Evolutionary conservation across 129 eudicot species (phyloP).

Genomic region (Centrapalus pauciflorus): DNA sequence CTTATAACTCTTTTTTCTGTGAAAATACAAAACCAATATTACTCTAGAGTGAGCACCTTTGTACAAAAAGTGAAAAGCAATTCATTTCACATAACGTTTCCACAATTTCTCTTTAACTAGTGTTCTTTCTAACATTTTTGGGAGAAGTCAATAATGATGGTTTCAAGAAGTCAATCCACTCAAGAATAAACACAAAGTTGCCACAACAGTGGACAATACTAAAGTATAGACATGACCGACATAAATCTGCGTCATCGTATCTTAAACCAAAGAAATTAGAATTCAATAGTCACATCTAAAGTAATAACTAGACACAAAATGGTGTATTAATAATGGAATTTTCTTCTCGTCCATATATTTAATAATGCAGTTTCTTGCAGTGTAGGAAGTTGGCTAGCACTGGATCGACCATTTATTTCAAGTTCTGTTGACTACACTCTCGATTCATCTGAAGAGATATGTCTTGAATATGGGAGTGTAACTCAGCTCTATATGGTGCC

Average conservation of each 20-base stretch:
- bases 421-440: conserved; percentile 37
- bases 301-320: not conserved
- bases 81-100: not conserved
- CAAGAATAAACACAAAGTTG: not conserved
- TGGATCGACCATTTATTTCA: conserved; percentile 79
- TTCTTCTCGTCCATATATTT: conserved; percentile 1
- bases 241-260: too few species aligned
- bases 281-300: not conserved
- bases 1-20: not conserved
- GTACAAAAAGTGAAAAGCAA: not conserved
- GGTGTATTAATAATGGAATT: not conserved
- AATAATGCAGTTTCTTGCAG: conserved; percentile 40
- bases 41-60: not conserved
- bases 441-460: conserved; percentile 49
- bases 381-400: conserved; percentile 87
- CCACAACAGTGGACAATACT: not conserved
- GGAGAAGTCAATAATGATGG: not conserved
- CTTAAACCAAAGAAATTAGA: not conserved
- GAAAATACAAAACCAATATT: not conserved
- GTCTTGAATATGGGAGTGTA: conserved; percentile 95
- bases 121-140: not conserved
- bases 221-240: not conserved
- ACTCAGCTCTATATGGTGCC: conserved; percentile 92
- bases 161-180: not conserved
- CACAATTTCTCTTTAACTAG: not conserved